phyloP scores from a whole-genome alignment of 129 eudicot species.

The Escallonia rubra region DNA sequence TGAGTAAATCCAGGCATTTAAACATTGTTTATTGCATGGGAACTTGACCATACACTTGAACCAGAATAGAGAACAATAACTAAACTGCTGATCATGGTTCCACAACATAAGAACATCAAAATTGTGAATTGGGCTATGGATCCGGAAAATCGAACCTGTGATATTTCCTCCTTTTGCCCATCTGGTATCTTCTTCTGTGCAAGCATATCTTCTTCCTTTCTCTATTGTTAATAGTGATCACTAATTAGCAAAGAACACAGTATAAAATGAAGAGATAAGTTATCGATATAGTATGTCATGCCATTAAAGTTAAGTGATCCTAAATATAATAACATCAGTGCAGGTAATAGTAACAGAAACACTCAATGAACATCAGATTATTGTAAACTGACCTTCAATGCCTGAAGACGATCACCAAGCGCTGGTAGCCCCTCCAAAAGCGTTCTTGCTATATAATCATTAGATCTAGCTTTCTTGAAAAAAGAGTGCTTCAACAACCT shows the following conservation, averaged over 20 bases:
- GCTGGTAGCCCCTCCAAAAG: slow-evolving; percentile 85
- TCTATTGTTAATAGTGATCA: slow-evolving; percentile 30
- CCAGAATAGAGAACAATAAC: no score
- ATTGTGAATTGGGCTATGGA: neutral
- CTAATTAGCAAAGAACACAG: slow-evolving; percentile 14
- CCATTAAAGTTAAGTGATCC: neutral
- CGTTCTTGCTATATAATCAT: slow-evolving; percentile 68
- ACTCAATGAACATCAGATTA: no score
- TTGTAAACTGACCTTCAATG: slow-evolving; percentile 53
- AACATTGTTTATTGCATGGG: no score
- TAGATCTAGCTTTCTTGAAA: slow-evolving; percentile 88
- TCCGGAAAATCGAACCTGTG: slow-evolving; percentile 67
- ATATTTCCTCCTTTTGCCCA: slow-evolving; percentile 95
- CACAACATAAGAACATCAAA: neutral
- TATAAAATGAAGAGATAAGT: slow-evolving; percentile 6
- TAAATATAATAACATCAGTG: no score
- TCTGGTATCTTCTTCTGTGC: slow-evolving; percentile 97
- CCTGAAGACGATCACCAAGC: slow-evolving; percentile 87
- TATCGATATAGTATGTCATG: neutral
- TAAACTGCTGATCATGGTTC: neutral
- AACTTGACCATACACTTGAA: no score
- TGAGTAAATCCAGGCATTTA: no score
- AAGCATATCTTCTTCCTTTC: slow-evolving; percentile 97
- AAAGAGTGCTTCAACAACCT: slow-evolving; percentile 83
- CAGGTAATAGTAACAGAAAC: no score